Evolutionary conservation across 495 filamentous ascomycete genomes (phyloP).

Genomic region (Neurospora sp.): DNA sequence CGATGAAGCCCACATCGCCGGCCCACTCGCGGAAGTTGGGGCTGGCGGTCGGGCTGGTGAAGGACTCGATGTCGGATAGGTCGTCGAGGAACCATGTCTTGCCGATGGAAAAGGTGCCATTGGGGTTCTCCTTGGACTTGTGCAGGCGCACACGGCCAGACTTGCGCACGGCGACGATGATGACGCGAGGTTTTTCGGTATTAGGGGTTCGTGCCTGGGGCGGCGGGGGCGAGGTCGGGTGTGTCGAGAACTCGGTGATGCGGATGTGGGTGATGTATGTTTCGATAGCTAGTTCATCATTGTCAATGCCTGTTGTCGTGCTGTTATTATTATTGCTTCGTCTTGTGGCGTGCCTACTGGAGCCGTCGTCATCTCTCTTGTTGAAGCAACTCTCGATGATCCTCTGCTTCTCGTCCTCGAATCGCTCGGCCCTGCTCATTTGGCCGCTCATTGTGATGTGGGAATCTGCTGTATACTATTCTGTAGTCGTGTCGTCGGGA

Average conservation of each 20-base stretch:
- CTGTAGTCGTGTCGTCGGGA: not conserved
- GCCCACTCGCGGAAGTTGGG: constrained; percentile 68
- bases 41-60: constrained; percentile 49
- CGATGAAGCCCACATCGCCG: constrained; percentile 70
- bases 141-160: constrained; percentile 91
- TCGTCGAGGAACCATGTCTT: constrained; percentile 97
- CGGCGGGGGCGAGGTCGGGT: constrained; percentile 79
- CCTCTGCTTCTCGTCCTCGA: constrained; percentile 90
- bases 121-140: constrained; percentile 90
- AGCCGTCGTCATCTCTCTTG: constrained; percentile 76
- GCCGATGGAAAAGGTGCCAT: constrained; percentile 91
- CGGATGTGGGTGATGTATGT: constrained; percentile 97
- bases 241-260: constrained; percentile 72
- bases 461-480: not conserved
- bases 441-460: constrained; percentile 23
- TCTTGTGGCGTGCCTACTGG: constrained; percentile 44
- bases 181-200: constrained; percentile 79
- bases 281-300: constrained; percentile 42
- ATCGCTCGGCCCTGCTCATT: constrained; percentile 69
- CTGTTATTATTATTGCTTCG: not conserved
- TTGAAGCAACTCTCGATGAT: constrained; percentile 88
- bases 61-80: constrained; percentile 69
- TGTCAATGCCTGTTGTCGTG: not conserved
- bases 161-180: constrained; percentile 84
- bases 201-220: constrained; percentile 52